Evolutionary conservation across 2,329 filamentous ascomycete species (phyloP), one percentile per base, ranked within the genome.

Genomic region (Hypoxylon sp.): DNA sequence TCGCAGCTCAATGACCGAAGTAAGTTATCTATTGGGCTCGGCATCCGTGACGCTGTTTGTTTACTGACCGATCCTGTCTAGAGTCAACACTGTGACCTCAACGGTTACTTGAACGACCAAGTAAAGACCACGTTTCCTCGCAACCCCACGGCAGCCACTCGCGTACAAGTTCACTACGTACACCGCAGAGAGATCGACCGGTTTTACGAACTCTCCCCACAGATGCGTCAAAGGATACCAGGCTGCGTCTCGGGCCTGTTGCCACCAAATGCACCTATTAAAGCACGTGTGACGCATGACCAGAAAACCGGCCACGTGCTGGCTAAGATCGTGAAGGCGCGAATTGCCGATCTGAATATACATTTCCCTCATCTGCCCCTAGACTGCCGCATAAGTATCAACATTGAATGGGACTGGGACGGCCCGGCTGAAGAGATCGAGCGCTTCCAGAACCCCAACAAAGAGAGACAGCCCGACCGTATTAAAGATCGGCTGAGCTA

Each of bases 401-500:
- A 97, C 76, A 86, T 99, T 1, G 97, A 99, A 87, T 94, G 97
- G 87, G 87, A 91, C 59, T 97, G 90, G 83, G 86, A 93, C 2
- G 93, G 94, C 1, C 75, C 92, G 0, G 84, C 89, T 2, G 82
- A 87, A 41, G 86, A 88, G 65, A 78, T 89, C 13, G 83, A 87
- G 72, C 75, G 79, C 23, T 56, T 75, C 75, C 51, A 79, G 74
- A 45, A 74, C 70, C 58, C 80, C 72, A 70, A 79, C 60, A 71
- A 83, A 75, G 75, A 82, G 75, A 74, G 75, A 28, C 78, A 79
- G 71, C 81, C 85, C 5, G 90, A 93, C 74, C 89, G 94, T 5
- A 90, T 89, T 73, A 99, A 99, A 79, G 94, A 99, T 79, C 89
- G 96, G 17, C 84, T 99, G 77, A 97, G 93, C 76, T 99, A 99